phyloP scores from a whole-genome alignment of 2,329 filamentous ascomycete genomes.

The Gaeumannomyces sp. region DNA sequence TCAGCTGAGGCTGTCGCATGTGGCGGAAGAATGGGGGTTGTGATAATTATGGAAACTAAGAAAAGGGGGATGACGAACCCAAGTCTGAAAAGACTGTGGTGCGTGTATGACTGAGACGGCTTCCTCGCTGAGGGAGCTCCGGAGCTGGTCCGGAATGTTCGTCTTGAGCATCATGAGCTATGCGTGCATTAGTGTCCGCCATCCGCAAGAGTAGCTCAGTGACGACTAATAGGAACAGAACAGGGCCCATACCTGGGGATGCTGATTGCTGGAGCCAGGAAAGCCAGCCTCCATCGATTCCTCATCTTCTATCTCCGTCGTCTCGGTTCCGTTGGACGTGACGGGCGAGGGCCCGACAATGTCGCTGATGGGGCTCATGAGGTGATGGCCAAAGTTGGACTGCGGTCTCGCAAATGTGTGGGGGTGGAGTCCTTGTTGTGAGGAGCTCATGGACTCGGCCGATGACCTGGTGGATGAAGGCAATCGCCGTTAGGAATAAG shows the following conservation, averaged over 20 bases:
- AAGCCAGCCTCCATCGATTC: conserved; percentile 17
- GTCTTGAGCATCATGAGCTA: conserved; percentile 50
- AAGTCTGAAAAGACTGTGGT: conserved; percentile 73
- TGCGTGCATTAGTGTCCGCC: neutral
- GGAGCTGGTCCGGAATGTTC: conserved; percentile 49
- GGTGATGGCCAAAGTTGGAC: conserved; percentile 38
- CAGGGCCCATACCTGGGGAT: conserved; percentile 28
- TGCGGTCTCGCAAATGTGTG: conserved; percentile 41
- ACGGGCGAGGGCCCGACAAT: conserved; percentile 77
- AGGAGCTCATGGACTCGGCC: conserved; percentile 27
- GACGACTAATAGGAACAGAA: neutral
- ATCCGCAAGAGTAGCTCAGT: neutral
- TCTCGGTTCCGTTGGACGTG: conserved; percentile 77
- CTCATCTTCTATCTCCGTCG: conserved; percentile 80
- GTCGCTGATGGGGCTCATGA: conserved; percentile 58
- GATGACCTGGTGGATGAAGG: conserved; percentile 32
- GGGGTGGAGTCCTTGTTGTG: conserved; percentile 42
- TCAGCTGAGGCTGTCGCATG: neutral
- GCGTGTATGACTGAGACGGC: conserved; percentile 88
- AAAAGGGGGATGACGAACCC: conserved; percentile 46
- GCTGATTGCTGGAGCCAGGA: neutral
- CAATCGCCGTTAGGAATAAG: neutral
- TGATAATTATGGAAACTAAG: neutral
- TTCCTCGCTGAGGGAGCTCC: conserved; percentile 62
- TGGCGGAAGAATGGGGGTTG: neutral